Conservation (phyloP, 1,284 basidiomycete genomes). For the Cryptococcus depauperatus region DNA sequence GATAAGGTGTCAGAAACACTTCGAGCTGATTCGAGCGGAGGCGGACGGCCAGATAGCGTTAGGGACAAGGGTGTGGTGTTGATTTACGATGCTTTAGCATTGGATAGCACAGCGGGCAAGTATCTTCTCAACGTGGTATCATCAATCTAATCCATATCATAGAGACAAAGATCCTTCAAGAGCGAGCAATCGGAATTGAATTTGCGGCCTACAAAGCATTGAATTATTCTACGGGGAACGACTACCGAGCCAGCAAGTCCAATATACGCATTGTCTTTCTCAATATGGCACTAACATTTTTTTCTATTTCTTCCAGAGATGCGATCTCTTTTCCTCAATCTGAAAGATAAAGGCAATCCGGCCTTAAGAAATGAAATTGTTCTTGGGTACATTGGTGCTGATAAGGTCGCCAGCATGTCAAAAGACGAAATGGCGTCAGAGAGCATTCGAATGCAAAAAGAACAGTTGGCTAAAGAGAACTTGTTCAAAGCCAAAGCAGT, state of each 20-base stretch:
- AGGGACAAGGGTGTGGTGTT: slow-evolving; percentile 84
- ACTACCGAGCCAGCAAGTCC: slow-evolving; percentile 43
- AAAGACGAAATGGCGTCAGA: slow-evolving; percentile 93
- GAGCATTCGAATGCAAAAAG: slow-evolving; percentile 73
- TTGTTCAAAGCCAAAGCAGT: slow-evolving; percentile 87
- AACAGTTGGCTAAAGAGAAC: slow-evolving; percentile 77
- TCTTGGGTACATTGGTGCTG: slow-evolving; percentile 63
- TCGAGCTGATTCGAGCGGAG: slow-evolving; percentile 43
- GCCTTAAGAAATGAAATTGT: slow-evolving; percentile 75
- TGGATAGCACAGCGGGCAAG: slow-evolving; percentile 76
- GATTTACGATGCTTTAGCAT: slow-evolving; percentile 81
- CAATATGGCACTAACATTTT: too few relatives aligned
- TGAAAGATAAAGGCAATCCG: slow-evolving; percentile 94
- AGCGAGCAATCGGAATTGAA: slow-evolving; percentile 47
- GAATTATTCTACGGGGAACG: slow-evolving; percentile 39
- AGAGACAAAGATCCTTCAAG: slow-evolving; percentile 44
- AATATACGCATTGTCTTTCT: not conserved
- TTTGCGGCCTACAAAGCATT: slow-evolving; percentile 38
- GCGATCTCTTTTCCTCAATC: slow-evolving; percentile 79
- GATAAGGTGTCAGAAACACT: slow-evolving; percentile 55
- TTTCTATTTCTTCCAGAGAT: slow-evolving; percentile 61
- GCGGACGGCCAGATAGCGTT: slow-evolving; percentile 55
- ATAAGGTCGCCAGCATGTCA: slow-evolving; percentile 69
- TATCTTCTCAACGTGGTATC: slow-evolving; percentile 22
- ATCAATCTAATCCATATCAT: slow-evolving; percentile 1